Base-by-base conservation (phyloP, 2,329 filamentous ascomycete species). In the Calonectria pteridis region DNA sequence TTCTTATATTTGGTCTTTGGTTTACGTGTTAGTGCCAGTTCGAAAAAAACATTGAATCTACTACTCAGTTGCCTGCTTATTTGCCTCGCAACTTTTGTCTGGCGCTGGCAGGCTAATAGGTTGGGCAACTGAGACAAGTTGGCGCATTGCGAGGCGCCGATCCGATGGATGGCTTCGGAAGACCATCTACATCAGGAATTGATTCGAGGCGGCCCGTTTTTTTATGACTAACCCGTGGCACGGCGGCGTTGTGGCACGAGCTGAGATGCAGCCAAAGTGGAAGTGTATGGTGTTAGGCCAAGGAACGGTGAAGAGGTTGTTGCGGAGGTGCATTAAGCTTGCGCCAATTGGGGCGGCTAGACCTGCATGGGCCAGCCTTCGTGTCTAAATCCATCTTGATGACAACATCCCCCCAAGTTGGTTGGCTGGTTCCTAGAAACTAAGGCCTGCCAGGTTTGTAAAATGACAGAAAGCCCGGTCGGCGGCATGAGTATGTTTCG, bases 301-400 rank as follows among this genome's bases (percentile, higher is more conserved):
- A 62, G 55, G 55, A 28, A 62, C 35, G 55, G n/a, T 40, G 33
- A 62, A 62, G 40, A 62, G 33, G 35, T 23, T 62, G 55, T 40
- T 37, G 35, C 33, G 14, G 26, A 62, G 55, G 55, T 59, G 55
- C 55, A 59, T 59, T 35, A 20, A 20, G 33, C 55, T 59, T 59
- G 55, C 55, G 9, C 55, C 6, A 14, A 26, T 59, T 40, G 55
- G 55, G 55, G 35, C 23, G 55, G n/a, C 55, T 62, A 62, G 55
- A 62, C 35, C 55, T 62, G 55, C 55, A 62, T 40, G 55, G 40
- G 40, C 55, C 55, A 62, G 55, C 55, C 55, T 23, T 62, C 35
- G 55, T 43, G 40, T 62, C 55, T 62, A 62, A 62, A 40, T 40
- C 10, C 55, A 62, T 40, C 33, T 40, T n/a, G 23, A 62, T 40